Evolutionary conservation across 2,329 filamentous ascomycete genomes (phyloP).

Genomic region (Aspergillus sp.): DNA sequence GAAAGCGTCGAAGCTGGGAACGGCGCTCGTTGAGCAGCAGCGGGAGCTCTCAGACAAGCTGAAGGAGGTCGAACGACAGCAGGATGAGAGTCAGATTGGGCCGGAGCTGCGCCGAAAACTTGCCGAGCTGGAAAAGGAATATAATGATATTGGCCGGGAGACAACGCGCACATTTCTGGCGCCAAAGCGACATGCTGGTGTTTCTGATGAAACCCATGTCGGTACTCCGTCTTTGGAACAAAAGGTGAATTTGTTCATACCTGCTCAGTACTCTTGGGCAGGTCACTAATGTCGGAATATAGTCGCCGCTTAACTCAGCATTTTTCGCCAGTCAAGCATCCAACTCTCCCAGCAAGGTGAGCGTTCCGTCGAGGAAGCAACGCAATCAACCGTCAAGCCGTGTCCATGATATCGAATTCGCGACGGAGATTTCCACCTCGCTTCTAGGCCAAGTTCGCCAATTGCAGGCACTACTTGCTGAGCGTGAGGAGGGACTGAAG

Average conservation of each 20-base stretch:
- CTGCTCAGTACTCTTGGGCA: no score
- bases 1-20: conserved; percentile 82
- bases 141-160: conserved; percentile 85
- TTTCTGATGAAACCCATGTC: conserved; percentile 47
- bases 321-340: conserved; percentile 78
- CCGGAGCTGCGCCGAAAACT: conserved; percentile 76
- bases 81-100: conserved; percentile 67
- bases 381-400: conserved; percentile 82
- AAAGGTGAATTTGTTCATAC: conserved; percentile 39
- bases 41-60: conserved; percentile 72
- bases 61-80: conserved; percentile 70
- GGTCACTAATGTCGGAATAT: conserved; percentile 5
- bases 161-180: conserved; percentile 79
- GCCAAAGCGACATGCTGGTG: conserved; percentile 67
- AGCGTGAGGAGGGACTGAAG: conserved; percentile 80
- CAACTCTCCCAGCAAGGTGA: conserved; percentile 80
- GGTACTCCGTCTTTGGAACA: conserved; percentile 39
- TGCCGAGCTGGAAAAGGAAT: conserved; percentile 82
- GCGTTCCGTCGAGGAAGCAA: conserved; percentile 75
- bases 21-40: conserved; percentile 76
- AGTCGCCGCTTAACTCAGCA: conserved; percentile 63
- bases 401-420: conserved; percentile 93
- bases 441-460: conserved; percentile 89
- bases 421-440: conserved; percentile 94
- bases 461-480: conserved; percentile 70